Evolutionary conservation across 1,284 basidiomycete genomes (phyloP).

Genomic region (Ganoderma boninense): DNA sequence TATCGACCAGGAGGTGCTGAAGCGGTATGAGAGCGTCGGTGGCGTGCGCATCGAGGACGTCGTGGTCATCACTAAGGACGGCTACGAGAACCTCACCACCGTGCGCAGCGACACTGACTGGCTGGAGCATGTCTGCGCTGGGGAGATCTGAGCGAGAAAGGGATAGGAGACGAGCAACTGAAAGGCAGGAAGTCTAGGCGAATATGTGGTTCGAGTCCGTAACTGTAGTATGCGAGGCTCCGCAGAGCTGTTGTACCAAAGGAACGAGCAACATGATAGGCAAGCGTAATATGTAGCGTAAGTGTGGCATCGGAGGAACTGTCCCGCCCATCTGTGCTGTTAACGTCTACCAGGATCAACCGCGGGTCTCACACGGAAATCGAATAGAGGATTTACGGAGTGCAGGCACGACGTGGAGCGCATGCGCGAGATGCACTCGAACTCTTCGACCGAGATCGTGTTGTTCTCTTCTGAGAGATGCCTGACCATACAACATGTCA

Average conservation of each 20-base stretch:
- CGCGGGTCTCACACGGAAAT: not conserved
- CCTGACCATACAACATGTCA: too few species aligned
- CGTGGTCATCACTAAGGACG: conserved; percentile 72
- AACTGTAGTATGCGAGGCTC: not conserved
- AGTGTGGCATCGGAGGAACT: not conserved
- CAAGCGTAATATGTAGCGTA: not conserved
- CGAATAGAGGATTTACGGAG: not conserved
- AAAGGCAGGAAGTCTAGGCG: not conserved
- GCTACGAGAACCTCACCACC: conserved; percentile 82
- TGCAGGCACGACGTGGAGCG: not conserved
- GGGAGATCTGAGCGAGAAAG: conserved; percentile 46
- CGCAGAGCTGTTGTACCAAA: not conserved
- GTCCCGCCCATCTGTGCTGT: not conserved
- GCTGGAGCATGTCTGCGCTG: conserved; percentile 83
- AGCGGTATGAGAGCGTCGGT: conserved; percentile 80
- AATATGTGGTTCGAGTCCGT: not conserved
- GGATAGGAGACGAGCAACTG: not conserved
- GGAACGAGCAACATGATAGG: not conserved
- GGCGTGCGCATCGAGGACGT: conserved; percentile 94
- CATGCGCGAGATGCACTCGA: not conserved
- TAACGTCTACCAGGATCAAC: not conserved
- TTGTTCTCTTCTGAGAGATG: too few species aligned
- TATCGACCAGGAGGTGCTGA: conserved; percentile 77
- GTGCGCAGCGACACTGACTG: conserved; percentile 82
- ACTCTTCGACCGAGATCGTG: not conserved